Conservation (phyloP, 495 filamentous ascomycete species). For the Penicillium antarcticum region DNA sequence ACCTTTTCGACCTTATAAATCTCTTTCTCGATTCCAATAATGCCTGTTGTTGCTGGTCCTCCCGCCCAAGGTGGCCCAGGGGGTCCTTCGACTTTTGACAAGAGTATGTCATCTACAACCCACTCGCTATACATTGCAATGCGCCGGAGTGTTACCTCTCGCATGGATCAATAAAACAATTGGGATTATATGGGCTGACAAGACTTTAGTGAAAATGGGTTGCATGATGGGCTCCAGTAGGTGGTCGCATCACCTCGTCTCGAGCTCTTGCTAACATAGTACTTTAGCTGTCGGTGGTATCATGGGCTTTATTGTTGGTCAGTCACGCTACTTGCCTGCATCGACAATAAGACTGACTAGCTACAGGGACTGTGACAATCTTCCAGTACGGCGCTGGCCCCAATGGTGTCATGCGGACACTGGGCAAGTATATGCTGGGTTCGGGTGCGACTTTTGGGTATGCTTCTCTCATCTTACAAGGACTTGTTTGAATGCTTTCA, state of each 20-base stretch:
- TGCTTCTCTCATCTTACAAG: conserved; percentile 13
- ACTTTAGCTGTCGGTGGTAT: conserved; percentile 83
- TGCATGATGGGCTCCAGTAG: conserved; percentile 96
- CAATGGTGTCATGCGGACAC: conserved; percentile 86
- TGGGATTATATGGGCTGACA: conserved; percentile 17
- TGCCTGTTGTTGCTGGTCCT: conserved; percentile 67
- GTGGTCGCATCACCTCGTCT: conserved; percentile 29
- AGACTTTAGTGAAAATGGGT: conserved; percentile 83
- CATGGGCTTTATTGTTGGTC: conserved; percentile 98
- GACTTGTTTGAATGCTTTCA: conserved; percentile 1
- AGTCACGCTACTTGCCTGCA: conserved; percentile 1
- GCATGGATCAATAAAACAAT: neutral
- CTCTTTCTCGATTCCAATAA: conserved; percentile 29
- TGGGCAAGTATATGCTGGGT: conserved; percentile 97
- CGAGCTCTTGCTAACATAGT: conserved; percentile 10
- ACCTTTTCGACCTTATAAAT: neutral
- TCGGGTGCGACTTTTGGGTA: conserved; percentile 97
- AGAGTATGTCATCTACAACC: conserved; percentile 61
- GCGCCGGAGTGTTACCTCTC: neutral
- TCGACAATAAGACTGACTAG: conserved; percentile 7
- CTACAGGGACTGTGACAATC: conserved; percentile 81
- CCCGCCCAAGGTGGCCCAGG: conserved; percentile 35
- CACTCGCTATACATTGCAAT: neutral
- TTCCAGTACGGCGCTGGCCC: conserved; percentile 90
- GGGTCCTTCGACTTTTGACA: conserved; percentile 86